Percentiles rank a stretch among this genome's conserved stretches.
Evolutionary conservation across 805 yeast genomes (phyloP).

Genomic region (Naumovozyma baii): DNA sequence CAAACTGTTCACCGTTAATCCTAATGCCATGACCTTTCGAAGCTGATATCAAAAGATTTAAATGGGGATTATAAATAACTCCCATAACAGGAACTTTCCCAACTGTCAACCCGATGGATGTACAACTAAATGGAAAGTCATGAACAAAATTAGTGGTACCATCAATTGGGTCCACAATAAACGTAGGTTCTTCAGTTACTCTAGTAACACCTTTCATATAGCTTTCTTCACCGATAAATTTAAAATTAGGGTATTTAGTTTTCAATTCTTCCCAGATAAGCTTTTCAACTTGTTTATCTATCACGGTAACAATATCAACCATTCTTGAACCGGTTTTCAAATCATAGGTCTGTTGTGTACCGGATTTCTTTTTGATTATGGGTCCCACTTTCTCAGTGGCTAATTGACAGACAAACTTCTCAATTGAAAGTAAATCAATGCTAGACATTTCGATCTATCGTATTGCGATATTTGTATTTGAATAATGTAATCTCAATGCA

Average conservation of each 20-base stretch:
- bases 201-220: conserved; percentile 40
- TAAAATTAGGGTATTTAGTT: conserved; percentile 37
- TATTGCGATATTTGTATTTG: too few species aligned
- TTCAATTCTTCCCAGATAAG: conserved; percentile 28
- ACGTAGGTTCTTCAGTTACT: conserved; percentile 46
- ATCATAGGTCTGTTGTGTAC: conserved; percentile 30
- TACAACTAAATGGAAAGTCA: conserved; percentile 53
- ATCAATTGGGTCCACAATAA: conserved; percentile 56
- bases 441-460: conserved; percentile 7
- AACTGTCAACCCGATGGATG: conserved; percentile 49
- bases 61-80: conserved; percentile 53
- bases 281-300: conserved; percentile 48
- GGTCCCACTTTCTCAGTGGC: conserved; percentile 34
- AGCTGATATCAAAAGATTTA: conserved; percentile 43
- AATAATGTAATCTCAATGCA: too few species aligned
- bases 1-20: conserved; percentile 37
- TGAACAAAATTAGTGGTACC: conserved; percentile 61
- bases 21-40: conserved; percentile 47
- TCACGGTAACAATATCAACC: conserved; percentile 57
- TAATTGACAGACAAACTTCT: conserved; percentile 18
- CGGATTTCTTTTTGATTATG: conserved; percentile 40
- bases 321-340: conserved; percentile 30
- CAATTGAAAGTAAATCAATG: conserved; percentile 18
- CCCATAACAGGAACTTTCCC: conserved; percentile 46
- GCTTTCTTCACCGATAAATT: conserved; percentile 55